Evolutionary conservation across 192 early-diverging fungal species (phyloP).

Genomic region (Polychytrium aggregatum): DNA sequence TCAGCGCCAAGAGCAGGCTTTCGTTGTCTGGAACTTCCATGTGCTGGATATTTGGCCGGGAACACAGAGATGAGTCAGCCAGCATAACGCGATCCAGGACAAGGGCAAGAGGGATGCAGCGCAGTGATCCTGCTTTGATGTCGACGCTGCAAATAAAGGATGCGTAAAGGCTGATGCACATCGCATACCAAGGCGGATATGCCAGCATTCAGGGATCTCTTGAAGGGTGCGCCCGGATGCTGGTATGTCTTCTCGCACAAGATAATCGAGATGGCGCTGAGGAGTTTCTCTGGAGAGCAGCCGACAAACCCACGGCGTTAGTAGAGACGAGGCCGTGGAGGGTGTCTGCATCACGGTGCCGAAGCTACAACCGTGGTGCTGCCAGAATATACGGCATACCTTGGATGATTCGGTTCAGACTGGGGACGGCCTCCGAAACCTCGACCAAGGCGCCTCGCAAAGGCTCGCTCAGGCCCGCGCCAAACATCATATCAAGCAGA

Average conservation of each 20-base stretch:
- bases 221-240: slow-evolving; percentile 44
- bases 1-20: slow-evolving; percentile 55
- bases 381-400: slow-evolving; percentile 23
- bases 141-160: too few relatives aligned
- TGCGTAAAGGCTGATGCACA: too few relatives aligned
- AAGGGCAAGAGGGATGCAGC: too few relatives aligned
- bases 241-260: slow-evolving; percentile 60
- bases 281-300: slow-evolving; percentile 42
- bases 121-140: too few relatives aligned
- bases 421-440: slow-evolving; percentile 60
- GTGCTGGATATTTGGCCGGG: slow-evolving; percentile 14
- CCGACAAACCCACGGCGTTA: too few relatives aligned
- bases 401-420: slow-evolving; percentile 66
- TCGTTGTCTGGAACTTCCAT: slow-evolving; percentile 51
- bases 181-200: too few relatives aligned
- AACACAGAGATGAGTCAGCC: too few relatives aligned
- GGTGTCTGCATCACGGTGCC: too few relatives aligned
- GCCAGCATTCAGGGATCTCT: too few relatives aligned
- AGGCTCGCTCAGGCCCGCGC: slow-evolving; percentile 61
- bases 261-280: slow-evolving; percentile 67
- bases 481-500: slow-evolving; percentile 74
- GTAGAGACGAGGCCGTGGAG: too few relatives aligned
- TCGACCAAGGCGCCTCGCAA: slow-evolving; percentile 45
- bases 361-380: too few relatives aligned
- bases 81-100: too few relatives aligned